Conservation (phyloP, 371 early-diverging fungal genomes). For the Zychaea mexicana region DNA sequence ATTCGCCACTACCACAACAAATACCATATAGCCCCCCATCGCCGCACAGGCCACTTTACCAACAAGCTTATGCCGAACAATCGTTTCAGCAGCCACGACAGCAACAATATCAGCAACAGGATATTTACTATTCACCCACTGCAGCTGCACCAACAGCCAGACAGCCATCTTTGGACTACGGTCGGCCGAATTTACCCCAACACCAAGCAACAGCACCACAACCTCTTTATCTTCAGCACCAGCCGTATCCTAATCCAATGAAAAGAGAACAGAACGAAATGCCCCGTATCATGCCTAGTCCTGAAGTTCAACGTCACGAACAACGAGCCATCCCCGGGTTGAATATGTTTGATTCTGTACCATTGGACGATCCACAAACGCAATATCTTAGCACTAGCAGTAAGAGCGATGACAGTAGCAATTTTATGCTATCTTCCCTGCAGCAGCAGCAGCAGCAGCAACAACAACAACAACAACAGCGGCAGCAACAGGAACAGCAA, state of each 20-base stretch:
- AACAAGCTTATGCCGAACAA: constrained; percentile 1
- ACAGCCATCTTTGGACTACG: not conserved
- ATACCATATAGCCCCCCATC: constrained; percentile 1
- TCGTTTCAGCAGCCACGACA: not conserved
- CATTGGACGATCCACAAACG: not conserved
- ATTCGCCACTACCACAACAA: not conserved
- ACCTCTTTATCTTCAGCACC: constrained; percentile 1
- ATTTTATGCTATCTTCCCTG: not conserved
- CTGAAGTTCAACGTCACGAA: constrained; percentile 6
- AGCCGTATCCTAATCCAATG: not conserved
- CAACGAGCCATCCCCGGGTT: not conserved
- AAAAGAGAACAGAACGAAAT: constrained; percentile 1
- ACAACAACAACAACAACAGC: not conserved
- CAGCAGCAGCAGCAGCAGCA: not conserved
- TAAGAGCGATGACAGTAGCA: not conserved
- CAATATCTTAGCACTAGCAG: not conserved
- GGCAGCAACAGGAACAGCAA: constrained; percentile 1
- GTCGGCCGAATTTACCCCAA: not conserved
- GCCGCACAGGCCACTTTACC: not conserved
- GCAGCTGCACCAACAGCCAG: not conserved
- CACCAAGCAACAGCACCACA: not conserved
- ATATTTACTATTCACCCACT: not conserved
- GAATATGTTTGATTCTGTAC: not conserved
- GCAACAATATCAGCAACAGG: not conserved
- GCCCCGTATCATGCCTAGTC: constrained; percentile 4